phyloP scores from a whole-genome alignment of 805 yeast genomes.

The Millerozyma miso region DNA sequence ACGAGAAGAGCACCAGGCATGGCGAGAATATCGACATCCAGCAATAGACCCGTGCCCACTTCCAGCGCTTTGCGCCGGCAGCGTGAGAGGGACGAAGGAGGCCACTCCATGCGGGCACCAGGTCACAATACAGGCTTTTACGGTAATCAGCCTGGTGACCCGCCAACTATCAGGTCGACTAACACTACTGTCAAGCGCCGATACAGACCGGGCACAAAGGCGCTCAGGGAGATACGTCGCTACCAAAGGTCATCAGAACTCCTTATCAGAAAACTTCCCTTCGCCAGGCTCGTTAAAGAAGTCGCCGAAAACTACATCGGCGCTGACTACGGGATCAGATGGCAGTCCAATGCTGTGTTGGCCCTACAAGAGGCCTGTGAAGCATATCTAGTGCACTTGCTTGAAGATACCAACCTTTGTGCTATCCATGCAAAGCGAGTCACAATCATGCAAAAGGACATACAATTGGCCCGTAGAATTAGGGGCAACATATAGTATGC shows the following conservation, averaged over 20 bases:
- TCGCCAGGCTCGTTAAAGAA: slow-evolving; percentile 72
- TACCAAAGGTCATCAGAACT: slow-evolving; percentile 68
- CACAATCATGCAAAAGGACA: slow-evolving; percentile 82
- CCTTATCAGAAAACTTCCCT: slow-evolving; percentile 67
- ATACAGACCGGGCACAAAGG: slow-evolving; percentile 61
- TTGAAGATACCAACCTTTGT: slow-evolving; percentile 74
- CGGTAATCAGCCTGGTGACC: slow-evolving; percentile 55
- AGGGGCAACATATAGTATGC: slow-evolving; percentile 46
- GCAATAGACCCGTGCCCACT: slow-evolving; percentile 6
- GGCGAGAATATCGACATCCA: slow-evolving; percentile 11
- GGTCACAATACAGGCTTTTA: slow-evolving; percentile 29
- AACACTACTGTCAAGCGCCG: slow-evolving; percentile 27
- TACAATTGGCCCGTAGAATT: slow-evolving; percentile 73
- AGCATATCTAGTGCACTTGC: slow-evolving; percentile 65
- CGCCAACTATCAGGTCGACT: slow-evolving; percentile 24
- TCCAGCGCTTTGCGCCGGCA: slow-evolving; percentile 9
- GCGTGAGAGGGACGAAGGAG: slow-evolving; percentile 8
- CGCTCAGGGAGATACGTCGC: slow-evolving; percentile 62
- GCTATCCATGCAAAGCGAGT: slow-evolving; percentile 80
- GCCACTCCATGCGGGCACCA: slow-evolving; percentile 1
- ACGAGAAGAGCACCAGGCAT: slow-evolving; percentile 1
- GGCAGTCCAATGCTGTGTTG: slow-evolving; percentile 76
- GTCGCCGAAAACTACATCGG: slow-evolving; percentile 61
- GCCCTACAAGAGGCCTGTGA: slow-evolving; percentile 82
- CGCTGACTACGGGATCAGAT: slow-evolving; percentile 53